A percentile compares a stretch with the other conserved stretches of the same genome.
phyloP scores from a whole-genome alignment of 805 yeast species.

The Pichia phayaonensis region DNA sequence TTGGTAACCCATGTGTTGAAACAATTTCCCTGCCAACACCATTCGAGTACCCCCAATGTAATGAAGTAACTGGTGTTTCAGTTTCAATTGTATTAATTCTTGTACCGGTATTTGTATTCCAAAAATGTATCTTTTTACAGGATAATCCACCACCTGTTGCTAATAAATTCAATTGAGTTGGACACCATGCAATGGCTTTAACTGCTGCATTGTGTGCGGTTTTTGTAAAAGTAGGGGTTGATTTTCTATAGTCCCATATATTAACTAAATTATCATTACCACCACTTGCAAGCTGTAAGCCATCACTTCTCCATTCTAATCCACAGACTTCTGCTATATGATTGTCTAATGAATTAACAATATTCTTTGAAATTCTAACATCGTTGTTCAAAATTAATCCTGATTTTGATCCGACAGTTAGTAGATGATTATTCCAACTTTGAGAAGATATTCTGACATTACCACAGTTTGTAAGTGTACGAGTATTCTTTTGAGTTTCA shows the following conservation, averaged over 20 bases:
- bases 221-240: slow-evolving; percentile 65
- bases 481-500: slow-evolving; percentile 60
- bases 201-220: slow-evolving; percentile 88
- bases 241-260: slow-evolving; percentile 81
- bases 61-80: slow-evolving; percentile 89
- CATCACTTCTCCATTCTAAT: slow-evolving; percentile 75
- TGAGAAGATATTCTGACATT: slow-evolving; percentile 76
- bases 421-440: slow-evolving; percentile 73
- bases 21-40: slow-evolving; percentile 78
- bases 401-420: slow-evolving; percentile 81
- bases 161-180: slow-evolving; percentile 67
- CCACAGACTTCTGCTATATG: slow-evolving; percentile 94
- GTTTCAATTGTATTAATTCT: slow-evolving; percentile 81
- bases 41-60: slow-evolving; percentile 79
- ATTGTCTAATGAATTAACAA: slow-evolving; percentile 48
- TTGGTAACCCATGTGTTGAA: slow-evolving; percentile 91
- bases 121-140: slow-evolving; percentile 83
- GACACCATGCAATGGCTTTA: slow-evolving; percentile 93
- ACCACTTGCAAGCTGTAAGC: slow-evolving; percentile 80
- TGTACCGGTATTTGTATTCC: slow-evolving; percentile 91
- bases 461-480: slow-evolving; percentile 64
- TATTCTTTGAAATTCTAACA: slow-evolving; percentile 76
- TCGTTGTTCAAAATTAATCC: slow-evolving; percentile 86
- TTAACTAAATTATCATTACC: slow-evolving; percentile 92
- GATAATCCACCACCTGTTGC: slow-evolving; percentile 98